Evolutionary conservation across 495 filamentous ascomycete species (phyloP).

Genomic region (Aspergillus steynii): DNA sequence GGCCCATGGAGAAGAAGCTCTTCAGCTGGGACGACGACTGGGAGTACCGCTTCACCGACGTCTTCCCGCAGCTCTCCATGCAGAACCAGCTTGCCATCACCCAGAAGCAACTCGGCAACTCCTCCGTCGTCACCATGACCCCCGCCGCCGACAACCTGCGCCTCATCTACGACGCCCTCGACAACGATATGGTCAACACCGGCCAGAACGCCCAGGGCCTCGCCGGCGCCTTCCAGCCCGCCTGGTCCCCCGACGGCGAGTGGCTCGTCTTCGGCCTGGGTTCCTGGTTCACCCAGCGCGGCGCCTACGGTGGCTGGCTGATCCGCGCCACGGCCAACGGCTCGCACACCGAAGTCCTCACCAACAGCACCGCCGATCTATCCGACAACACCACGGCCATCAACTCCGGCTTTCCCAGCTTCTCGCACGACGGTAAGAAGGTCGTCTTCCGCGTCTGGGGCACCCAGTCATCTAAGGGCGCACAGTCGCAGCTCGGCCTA

Average conservation of each 20-base stretch:
- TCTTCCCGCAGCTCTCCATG: conserved; percentile 29
- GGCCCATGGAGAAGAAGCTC: conserved; percentile 28
- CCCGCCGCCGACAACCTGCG: conserved; percentile 14
- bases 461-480: conserved; percentile 15
- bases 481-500: conserved; percentile 21
- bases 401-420: conserved; percentile 33
- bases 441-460: conserved; percentile 37
- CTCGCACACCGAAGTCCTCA: conserved; percentile 24
- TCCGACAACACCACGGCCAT: conserved; percentile 13
- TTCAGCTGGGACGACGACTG: conserved; percentile 33
- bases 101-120: conserved; percentile 30
- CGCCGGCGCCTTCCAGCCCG: conserved; percentile 28
- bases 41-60: conserved; percentile 39
- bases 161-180: conserved; percentile 16
- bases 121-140: conserved; percentile 24
- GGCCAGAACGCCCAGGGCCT: conserved; percentile 16
- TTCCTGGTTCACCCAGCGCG: conserved; percentile 32
- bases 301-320: conserved; percentile 23
- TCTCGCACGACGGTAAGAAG: conserved; percentile 29
- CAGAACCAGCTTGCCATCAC: conserved; percentile 28
- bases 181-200: conserved; percentile 11
- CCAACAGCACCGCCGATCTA: conserved; percentile 16
- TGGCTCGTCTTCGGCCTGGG: conserved; percentile 35
- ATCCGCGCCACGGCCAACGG: conserved; percentile 26
- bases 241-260: conserved; percentile 31